phyloP scores from a whole-genome alignment of 169 alveolate species.

The Sarcocystis neurona region DNA sequence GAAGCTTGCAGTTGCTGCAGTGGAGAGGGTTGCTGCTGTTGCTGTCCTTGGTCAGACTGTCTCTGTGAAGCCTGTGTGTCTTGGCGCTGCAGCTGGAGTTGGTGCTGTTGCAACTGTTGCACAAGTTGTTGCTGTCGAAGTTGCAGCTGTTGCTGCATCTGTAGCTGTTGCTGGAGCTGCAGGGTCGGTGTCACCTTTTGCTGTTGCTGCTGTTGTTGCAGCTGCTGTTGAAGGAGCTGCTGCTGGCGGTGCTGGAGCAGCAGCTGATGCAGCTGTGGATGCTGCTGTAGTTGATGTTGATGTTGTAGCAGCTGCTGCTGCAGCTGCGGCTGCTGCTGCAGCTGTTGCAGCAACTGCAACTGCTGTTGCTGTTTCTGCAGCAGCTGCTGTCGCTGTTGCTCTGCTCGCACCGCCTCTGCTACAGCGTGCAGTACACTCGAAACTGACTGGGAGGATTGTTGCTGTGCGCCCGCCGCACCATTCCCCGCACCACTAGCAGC shows the following conservation, averaged over 20 bases:
- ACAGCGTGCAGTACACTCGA: not conserved
- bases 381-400: slow-evolving; percentile 18
- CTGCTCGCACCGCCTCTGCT: slow-evolving; percentile 5
- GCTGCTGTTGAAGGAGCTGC: too few species aligned
- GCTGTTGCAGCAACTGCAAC: not conserved
- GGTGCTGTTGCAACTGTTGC: slow-evolving; percentile 23
- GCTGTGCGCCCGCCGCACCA: not conserved
- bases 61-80: not conserved
- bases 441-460: not conserved
- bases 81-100: not conserved
- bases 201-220: not conserved
- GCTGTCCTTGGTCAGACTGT: not conserved
- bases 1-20: slow-evolving; percentile 12
- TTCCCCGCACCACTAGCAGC: not conserved
- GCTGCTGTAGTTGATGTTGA: not conserved
- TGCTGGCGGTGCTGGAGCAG: not conserved
- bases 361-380: slow-evolving; percentile 27
- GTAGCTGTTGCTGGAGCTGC: not conserved
- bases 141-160: slow-evolving; percentile 7
- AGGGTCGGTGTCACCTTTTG: not conserved
- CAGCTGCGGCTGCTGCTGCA: not conserved
- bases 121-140: not conserved
- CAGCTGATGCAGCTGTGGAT: not conserved
- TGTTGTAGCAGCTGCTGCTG: not conserved
- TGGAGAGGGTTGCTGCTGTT: not conserved